Conservation (phyloP, 805 yeast genomes). For the Starmerella ratchasimensis region DNA sequence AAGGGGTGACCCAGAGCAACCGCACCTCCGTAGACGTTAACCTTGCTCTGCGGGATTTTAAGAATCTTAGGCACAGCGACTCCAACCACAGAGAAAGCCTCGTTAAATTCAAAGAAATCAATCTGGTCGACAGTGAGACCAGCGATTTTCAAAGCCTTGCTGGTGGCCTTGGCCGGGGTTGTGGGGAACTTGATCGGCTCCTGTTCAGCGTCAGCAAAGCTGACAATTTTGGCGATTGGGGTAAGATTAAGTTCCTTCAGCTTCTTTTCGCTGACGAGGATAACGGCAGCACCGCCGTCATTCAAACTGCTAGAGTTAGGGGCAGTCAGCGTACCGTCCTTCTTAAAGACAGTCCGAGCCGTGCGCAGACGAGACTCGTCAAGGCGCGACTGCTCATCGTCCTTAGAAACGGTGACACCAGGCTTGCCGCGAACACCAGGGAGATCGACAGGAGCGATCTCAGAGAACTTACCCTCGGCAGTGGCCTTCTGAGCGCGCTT, state of each 20-base stretch:
- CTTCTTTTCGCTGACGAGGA: conserved; percentile 73
- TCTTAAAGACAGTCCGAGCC: conserved; percentile 91
- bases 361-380: conserved; percentile 60
- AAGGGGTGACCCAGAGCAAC: conserved; percentile 94
- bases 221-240: conserved; percentile 78
- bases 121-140: conserved; percentile 48
- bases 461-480: conserved; percentile 67
- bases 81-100: conserved; percentile 96
- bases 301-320: conserved; percentile 93
- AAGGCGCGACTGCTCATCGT: conserved; percentile 73
- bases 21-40: conserved; percentile 92
- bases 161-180: conserved; percentile 89
- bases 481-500: conserved; percentile 75
- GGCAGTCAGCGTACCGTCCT: conserved; percentile 93
- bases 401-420: conserved; percentile 52
- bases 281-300: conserved; percentile 95
- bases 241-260: conserved; percentile 71
- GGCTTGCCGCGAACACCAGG: conserved; percentile 67
- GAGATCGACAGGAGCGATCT: conserved; percentile 76
- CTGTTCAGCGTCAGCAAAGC: conserved; percentile 99
- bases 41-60: conserved; percentile 44
- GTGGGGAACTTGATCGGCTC: conserved; percentile 90
- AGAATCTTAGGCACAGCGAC: conserved; percentile 71
- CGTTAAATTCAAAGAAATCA: conserved; percentile 90
- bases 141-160: conserved; percentile 89